These are phyloP conservation scores for Solanum corneliomulleri DNA, from an alignment of 257 asterid genomes.

Conservation along the genomic window DNA sequence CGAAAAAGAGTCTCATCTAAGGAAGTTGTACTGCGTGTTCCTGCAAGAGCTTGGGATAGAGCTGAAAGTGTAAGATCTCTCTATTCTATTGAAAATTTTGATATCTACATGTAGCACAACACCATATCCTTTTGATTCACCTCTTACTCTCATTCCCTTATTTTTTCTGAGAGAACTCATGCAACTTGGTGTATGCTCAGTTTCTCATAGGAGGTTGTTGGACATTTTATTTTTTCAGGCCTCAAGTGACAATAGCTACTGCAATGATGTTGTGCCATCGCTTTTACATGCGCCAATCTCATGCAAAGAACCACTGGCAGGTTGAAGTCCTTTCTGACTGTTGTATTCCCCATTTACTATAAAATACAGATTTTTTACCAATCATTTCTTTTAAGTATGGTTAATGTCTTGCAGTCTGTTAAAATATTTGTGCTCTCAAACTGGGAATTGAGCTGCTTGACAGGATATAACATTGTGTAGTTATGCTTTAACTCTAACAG, in stretches of 20 bases:
- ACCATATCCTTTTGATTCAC: not conserved
- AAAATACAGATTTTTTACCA: not conserved
- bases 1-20: slow-evolving; percentile 30
- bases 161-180: not conserved
- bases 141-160: not conserved
- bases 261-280: slow-evolving; percentile 51
- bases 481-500: not conserved
- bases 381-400: not conserved
- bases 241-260: slow-evolving; percentile 52
- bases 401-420: not conserved
- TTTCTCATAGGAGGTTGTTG: not conserved
- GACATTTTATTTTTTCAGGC: slow-evolving; percentile 22
- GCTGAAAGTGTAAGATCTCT: slow-evolving; percentile 46
- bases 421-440: not conserved
- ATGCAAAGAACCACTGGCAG: slow-evolving; percentile 61
- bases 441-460: not conserved
- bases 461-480: not conserved
- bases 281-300: slow-evolving; percentile 57
- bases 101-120: not conserved
- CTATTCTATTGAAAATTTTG: not conserved
- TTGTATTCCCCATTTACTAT: not conserved
- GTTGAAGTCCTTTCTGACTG: slow-evolving; percentile 11
- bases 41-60: slow-evolving; percentile 49
- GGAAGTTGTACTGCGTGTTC: slow-evolving; percentile 32
- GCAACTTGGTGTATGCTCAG: not conserved